Conservation (phyloP, 192 early-diverging fungal species). For the Geranomyces michiganensis region DNA sequence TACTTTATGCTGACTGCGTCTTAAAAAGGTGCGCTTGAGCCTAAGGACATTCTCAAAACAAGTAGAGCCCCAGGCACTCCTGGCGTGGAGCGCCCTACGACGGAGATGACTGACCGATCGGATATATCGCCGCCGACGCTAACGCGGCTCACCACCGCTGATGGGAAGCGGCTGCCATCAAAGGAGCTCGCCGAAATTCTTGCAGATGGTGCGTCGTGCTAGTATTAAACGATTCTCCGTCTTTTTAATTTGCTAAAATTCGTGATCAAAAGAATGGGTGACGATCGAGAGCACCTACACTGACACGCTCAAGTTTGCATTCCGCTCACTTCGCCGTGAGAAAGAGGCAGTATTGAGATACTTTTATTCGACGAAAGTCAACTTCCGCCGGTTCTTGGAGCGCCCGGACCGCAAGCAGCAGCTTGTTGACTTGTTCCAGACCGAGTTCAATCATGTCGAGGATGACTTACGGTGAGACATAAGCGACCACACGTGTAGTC, state of each 20-base stretch:
- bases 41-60: background rate
- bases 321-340: slow-evolving; percentile 60
- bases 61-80: background rate
- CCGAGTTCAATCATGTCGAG: slow-evolving; percentile 60
- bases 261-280: slow-evolving; percentile 53
- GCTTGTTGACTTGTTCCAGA: slow-evolving; percentile 57
- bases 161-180: slow-evolving; percentile 54
- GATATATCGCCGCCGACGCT: background rate
- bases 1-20: too few relatives aligned
- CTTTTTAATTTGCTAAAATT: background rate
- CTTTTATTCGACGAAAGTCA: slow-evolving; percentile 56
- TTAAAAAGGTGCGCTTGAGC: background rate
- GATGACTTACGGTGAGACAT: slow-evolving; percentile 55
- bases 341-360: slow-evolving; percentile 51
- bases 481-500: background rate
- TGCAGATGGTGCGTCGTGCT: slow-evolving; percentile 45
- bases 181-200: slow-evolving; percentile 57
- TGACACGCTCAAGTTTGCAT: slow-evolving; percentile 60
- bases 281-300: slow-evolving; percentile 59
- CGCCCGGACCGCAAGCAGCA: slow-evolving; percentile 61
- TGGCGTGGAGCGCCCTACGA: background rate
- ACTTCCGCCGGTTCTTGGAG: slow-evolving; percentile 57
- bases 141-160: slow-evolving; percentile 28
- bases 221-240: background rate
- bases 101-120: slow-evolving; percentile 5